These are phyloP conservation scores for Phallus indusiatus DNA, from an alignment of 768 basidiomycete species.

Conservation along the genomic window DNA sequence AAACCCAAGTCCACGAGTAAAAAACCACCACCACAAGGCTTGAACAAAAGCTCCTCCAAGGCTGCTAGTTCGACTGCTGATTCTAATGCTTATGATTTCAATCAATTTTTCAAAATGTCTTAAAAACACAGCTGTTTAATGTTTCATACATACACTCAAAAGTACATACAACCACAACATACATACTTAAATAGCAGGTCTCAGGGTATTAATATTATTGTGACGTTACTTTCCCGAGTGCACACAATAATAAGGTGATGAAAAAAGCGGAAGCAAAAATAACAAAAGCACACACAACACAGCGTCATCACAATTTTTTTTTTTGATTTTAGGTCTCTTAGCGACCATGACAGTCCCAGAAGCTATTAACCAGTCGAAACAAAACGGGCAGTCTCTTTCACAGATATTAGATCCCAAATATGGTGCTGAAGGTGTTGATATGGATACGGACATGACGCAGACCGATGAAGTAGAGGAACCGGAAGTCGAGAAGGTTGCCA, in stretches of 20 bases:
- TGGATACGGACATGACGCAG: not conserved
- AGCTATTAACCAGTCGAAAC: not conserved
- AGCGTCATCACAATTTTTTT: no score
- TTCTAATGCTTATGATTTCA: constrained; percentile 46
- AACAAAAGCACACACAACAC: no score
- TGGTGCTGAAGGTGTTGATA: not conserved
- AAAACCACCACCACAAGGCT: constrained; percentile 30
- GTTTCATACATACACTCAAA: no score
- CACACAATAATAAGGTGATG: not conserved
- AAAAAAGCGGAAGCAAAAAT: constrained; percentile 1
- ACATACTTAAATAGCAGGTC: no score
- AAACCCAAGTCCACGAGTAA: no score
- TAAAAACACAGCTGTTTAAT: no score
- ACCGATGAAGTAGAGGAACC: constrained; percentile 50
- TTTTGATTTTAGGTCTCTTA: not conserved
- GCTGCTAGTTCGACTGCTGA: no score
- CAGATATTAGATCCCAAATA: not conserved
- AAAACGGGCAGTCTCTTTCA: not conserved
- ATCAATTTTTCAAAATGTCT: constrained; percentile 38
- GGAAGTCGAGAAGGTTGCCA: constrained; percentile 30
- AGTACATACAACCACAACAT: no score
- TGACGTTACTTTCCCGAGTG: not conserved
- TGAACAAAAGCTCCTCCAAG: no score
- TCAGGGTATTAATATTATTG: no score
- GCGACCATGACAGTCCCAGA: constrained; percentile 1